Conservation (phyloP, 2,329 filamentous ascomycete genomes). For the Monilinia aucupariae region DNA sequence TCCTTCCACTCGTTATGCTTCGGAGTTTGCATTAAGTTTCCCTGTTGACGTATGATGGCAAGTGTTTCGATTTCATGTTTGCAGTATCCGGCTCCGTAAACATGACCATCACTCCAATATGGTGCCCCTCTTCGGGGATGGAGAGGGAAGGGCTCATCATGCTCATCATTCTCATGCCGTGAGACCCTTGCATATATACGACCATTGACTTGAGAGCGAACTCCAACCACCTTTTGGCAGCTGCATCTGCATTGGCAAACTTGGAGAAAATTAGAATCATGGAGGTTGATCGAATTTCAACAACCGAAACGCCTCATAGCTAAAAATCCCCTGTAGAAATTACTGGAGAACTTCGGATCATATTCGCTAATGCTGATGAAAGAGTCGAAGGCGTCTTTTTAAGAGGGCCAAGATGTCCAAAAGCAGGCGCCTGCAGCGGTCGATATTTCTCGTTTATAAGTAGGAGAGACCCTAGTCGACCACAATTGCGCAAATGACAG, state of each 20-base stretch:
- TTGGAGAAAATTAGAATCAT: conserved; percentile 1
- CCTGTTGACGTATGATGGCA: conserved; percentile 9
- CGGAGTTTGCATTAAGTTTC: conserved; percentile 3
- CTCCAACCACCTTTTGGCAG: conserved; percentile 10
- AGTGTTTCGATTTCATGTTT: conserved; percentile 8
- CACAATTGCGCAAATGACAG: conserved; percentile 17
- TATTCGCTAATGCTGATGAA: conserved; percentile 14
- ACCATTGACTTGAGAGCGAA: conserved; percentile 9
- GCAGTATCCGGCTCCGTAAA: conserved; percentile 5
- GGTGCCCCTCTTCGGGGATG: conserved; percentile 7
- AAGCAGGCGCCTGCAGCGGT: conserved; percentile 18
- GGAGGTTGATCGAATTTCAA: conserved; percentile 5
- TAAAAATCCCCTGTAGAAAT: conserved; percentile 10
- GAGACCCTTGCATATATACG: conserved; percentile 11
- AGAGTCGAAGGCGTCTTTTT: conserved; percentile 6
- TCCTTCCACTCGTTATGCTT: conserved; percentile 1
- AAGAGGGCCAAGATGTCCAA: conserved; percentile 8
- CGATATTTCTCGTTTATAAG: conserved; percentile 12
- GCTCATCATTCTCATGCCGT: conserved; percentile 11
- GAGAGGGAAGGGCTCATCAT: not conserved
- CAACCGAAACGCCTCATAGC: conserved; percentile 5
- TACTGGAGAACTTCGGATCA: conserved; percentile 13
- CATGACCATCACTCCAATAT: conserved; percentile 4
- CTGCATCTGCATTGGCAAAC: not conserved
- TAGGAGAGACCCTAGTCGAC: not conserved